A percentile compares a stretch with the other conserved stretches of the same genome.
These are phyloP conservation scores for Solanum medicagineum DNA, from an alignment of 257 asterid species.

Conservation along the genomic window DNA sequence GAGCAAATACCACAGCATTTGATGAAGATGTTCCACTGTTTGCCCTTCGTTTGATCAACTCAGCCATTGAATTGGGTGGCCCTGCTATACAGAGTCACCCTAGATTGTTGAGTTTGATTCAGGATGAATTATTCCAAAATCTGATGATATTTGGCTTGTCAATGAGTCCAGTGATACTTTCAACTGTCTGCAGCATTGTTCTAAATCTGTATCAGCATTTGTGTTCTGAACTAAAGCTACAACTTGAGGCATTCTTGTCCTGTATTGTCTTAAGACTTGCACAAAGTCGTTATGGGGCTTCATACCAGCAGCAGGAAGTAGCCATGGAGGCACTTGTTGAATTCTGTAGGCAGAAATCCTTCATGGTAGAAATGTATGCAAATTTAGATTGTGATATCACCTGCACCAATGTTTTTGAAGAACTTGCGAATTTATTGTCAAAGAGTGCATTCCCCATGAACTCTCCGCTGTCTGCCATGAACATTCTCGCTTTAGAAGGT, in stretches of 20 bases:
- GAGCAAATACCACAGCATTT: constrained; percentile 69
- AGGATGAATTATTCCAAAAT: constrained; percentile 80
- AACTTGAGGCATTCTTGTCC: constrained; percentile 89
- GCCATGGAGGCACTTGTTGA: constrained; percentile 97
- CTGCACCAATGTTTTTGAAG: constrained; percentile 88
- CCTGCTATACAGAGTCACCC: constrained; percentile 63
- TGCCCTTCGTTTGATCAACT: constrained; percentile 81
- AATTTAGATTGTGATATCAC: constrained; percentile 95
- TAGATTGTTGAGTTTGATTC: constrained; percentile 75
- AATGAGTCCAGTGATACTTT: constrained; percentile 75
- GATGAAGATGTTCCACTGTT: constrained; percentile 93
- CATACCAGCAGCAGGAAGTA: constrained; percentile 96
- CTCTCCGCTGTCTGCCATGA: constrained; percentile 86
- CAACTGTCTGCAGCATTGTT: constrained; percentile 88
- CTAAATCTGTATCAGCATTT: constrained; percentile 79
- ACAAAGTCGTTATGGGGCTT: constrained; percentile 82
- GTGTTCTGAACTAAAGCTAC: constrained; percentile 77
- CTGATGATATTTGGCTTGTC: constrained; percentile 91
- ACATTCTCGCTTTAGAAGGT: constrained; percentile 95
- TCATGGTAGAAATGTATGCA: constrained; percentile 90
- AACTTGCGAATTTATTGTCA: constrained; percentile 78
- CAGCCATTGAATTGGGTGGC: constrained; percentile 89
- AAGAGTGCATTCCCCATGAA: constrained; percentile 96
- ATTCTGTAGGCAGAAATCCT: constrained; percentile 81
- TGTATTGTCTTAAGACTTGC: constrained; percentile 91